Evolutionary conservation across 306 rosid species (phyloP), one percentile per base, ranked within the genome.

Genomic region (Mucuna pruriens): DNA sequence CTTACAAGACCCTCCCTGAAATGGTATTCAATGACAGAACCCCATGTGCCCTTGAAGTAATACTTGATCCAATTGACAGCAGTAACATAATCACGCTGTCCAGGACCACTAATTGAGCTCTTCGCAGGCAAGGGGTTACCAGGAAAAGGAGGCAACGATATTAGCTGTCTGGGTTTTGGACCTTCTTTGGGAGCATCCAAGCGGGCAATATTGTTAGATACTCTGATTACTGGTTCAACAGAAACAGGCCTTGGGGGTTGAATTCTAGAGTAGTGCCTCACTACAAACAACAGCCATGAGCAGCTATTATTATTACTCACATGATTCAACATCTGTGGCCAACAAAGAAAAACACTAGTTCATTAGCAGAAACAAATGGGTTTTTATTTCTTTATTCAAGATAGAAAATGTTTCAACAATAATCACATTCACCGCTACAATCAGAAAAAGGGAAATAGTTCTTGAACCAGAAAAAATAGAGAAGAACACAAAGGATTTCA

Each of bases 1-100:
- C 99, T 88, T 81, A 95, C 99, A 42, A 93, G 99, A 75, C 95
- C 95, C 52, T 88, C 87, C 78, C 91, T 91, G 90, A 95, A 95
- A 84, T 90, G 97, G 49, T 97, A 90, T 76, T 89, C 97, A 44
- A 93, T 88, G 39, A 80, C 90, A 10, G 86, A 46, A 79, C 85
- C 90, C 19, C 71, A 52, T 66, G 88, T 77, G 71, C 88, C 98
- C 68, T 89, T 86, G 70, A 95, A 91, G 87, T 95, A 93, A 84
- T 93, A 88, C 86, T 91, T 91, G 42, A 93, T 84, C 99, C 99
- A 93, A 54, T 87, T 93, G 78, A 95, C 81, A 58, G 99, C 96
- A 3, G 99, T 90, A 57, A 91, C 87, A 68, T 55, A 87, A 65
- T 80, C 62, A 12, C 77, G 63, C 46, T 75, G 76, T 55, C 91